Conservation (phyloP, 2,329 filamentous ascomycete species). For the Aspergillus pseudoviridinutans region DNA sequence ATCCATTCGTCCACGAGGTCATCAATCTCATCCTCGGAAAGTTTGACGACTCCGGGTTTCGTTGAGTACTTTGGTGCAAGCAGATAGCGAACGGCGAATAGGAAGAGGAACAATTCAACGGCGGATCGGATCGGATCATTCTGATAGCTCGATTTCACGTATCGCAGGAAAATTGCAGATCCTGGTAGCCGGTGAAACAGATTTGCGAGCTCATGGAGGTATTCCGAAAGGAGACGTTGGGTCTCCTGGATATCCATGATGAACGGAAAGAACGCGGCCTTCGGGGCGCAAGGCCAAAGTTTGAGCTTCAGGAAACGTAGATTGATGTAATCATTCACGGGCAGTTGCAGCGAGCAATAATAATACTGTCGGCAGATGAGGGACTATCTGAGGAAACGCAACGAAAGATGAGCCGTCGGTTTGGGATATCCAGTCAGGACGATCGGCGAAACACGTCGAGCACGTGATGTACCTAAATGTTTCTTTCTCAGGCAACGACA, state of each 20-base stretch:
- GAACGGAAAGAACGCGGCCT: conserved; percentile 11
- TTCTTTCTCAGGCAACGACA: not conserved
- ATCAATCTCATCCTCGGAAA: conserved; percentile 95
- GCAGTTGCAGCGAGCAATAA: not conserved
- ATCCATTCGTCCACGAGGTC: conserved; percentile 96
- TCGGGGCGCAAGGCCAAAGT: conserved; percentile 6
- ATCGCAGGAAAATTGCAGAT: conserved; percentile 88
- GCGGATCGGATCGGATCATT: conserved; percentile 91
- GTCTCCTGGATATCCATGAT: conserved; percentile 57
- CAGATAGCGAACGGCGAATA: conserved; percentile 93
- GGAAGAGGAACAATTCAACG: conserved; percentile 86
- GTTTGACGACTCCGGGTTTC: conserved; percentile 81
- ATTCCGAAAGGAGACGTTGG: conserved; percentile 50
- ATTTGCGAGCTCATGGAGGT: conserved; percentile 53
- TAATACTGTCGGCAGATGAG: not conserved
- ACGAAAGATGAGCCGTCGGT: not conserved
- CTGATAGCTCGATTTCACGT: conserved; percentile 96
- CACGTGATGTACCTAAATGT: not conserved
- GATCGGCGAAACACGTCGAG: not conserved
- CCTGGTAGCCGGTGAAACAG: conserved; percentile 89
- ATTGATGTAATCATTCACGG: conserved; percentile 7
- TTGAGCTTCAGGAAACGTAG: conserved; percentile 18
- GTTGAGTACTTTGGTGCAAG: conserved; percentile 90
- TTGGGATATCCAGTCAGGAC: not conserved
- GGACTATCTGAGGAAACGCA: not conserved